phyloP scores from a whole-genome alignment of 2,329 filamentous ascomycete species.

The Talaromyces atroroseus region DNA sequence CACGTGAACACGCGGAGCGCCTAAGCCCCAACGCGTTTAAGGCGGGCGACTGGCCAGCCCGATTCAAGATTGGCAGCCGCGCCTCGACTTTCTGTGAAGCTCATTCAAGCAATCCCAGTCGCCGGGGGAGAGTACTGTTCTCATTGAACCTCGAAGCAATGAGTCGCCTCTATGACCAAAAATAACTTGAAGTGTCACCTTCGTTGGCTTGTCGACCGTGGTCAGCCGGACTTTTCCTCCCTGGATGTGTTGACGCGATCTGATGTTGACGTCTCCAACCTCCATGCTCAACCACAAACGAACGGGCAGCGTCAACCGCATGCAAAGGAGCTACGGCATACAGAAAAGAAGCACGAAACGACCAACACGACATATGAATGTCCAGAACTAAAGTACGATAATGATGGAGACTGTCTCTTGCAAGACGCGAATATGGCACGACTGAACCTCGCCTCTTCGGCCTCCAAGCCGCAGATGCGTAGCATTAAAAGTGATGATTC shows the following conservation, averaged over 20 bases:
- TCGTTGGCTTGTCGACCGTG: conserved; percentile 42
- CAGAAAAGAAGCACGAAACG: background rate
- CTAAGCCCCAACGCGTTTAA: background rate
- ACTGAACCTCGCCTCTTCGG: conserved; percentile 37
- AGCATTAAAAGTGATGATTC: conserved; percentile 21
- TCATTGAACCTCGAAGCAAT: conserved; percentile 11
- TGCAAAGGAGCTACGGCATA: background rate
- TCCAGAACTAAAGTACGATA: conserved; percentile 19
- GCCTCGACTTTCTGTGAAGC: background rate
- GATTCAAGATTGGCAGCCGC: background rate
- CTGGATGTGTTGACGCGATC: conserved; percentile 22
- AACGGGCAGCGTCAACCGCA: background rate
- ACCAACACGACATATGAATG: background rate
- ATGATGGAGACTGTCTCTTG: conserved; percentile 22
- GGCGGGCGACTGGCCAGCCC: background rate
- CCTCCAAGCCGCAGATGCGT: conserved; percentile 36
- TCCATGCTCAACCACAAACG: background rate
- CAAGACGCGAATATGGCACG: conserved; percentile 38
- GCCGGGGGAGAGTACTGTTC: background rate
- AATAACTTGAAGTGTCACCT: conserved; percentile 43
- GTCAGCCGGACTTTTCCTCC: conserved; percentile 29
- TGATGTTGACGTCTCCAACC: conserved; percentile 9
- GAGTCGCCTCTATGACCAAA: conserved; percentile 43
- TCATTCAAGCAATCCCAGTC: background rate
- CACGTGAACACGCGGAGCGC: conserved; percentile 11